Evolutionary conservation across 495 filamentous ascomycete genomes (phyloP).

Genomic region (Aspergillus olivimuriae): DNA sequence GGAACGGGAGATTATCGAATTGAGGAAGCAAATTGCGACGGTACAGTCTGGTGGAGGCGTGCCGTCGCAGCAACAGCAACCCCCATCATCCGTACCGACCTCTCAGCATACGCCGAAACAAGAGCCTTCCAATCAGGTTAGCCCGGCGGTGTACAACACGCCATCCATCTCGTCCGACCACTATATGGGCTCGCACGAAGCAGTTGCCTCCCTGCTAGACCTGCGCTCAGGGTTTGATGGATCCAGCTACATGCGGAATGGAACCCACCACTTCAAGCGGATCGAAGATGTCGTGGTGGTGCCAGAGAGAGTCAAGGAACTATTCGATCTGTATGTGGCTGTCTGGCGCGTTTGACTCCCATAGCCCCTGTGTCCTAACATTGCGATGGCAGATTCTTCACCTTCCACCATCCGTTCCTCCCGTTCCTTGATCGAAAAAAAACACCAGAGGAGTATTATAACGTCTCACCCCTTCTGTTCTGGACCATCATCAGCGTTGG

Average conservation of each 20-base stretch:
- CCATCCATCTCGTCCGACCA: slow-evolving; percentile 44
- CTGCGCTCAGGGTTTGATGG: slow-evolving; percentile 54
- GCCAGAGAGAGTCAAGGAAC: slow-evolving; percentile 62
- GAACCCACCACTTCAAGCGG: slow-evolving; percentile 38
- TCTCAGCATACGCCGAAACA: slow-evolving; percentile 48
- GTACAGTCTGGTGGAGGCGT: slow-evolving; percentile 29
- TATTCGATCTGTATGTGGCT: slow-evolving; percentile 73
- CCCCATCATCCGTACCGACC: slow-evolving; percentile 41
- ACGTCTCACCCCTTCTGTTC: slow-evolving; percentile 68
- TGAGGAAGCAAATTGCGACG: slow-evolving; percentile 62
- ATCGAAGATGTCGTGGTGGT: slow-evolving; percentile 71
- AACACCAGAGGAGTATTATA: slow-evolving; percentile 68
- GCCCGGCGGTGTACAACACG: slow-evolving; percentile 37
- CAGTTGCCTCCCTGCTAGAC: slow-evolving; percentile 75
- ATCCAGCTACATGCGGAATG: slow-evolving; percentile 38
- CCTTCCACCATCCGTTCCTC: slow-evolving; percentile 76
- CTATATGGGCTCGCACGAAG: slow-evolving; percentile 79
- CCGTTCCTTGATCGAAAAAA: slow-evolving; percentile 70
- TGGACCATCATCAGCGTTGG: slow-evolving; percentile 84
- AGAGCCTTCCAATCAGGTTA: slow-evolving; percentile 44
- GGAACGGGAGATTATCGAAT: slow-evolving; percentile 60
- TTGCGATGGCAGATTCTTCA: slow-evolving; percentile 58
- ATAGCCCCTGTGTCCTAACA: no score
- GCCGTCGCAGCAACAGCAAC: slow-evolving; percentile 37
- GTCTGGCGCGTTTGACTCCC: no score